phyloP scores from a whole-genome alignment of 768 basidiomycete genomes.

The Melanogaster broomeanus region DNA sequence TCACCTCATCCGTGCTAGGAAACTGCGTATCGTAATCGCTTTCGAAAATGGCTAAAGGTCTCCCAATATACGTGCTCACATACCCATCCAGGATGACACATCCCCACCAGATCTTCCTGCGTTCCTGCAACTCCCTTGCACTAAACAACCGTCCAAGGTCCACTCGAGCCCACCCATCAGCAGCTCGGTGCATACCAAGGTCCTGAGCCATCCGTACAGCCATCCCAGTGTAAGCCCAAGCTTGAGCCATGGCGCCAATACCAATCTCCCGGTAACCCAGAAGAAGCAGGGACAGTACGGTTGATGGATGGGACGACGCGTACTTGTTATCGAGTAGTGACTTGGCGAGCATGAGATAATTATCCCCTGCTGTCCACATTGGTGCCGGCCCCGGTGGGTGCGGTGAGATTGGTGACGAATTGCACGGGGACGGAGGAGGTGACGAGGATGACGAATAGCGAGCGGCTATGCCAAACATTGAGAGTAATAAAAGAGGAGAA shows the following conservation, averaged over 20 bases:
- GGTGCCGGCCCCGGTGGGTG: constrained; percentile 45
- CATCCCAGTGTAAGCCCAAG: constrained; percentile 87
- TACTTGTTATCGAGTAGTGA: constrained; percentile 64
- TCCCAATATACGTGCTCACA: constrained; percentile 77
- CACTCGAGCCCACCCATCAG: constrained; percentile 73
- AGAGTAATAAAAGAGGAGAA: constrained; percentile 69
- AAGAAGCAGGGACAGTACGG: constrained; percentile 77
- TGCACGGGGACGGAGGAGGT: constrained; percentile 27
- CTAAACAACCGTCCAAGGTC: constrained; percentile 61
- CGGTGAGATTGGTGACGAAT: constrained; percentile 31
- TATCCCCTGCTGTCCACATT: constrained; percentile 86
- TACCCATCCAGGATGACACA: constrained; percentile 82
- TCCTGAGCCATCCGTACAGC: constrained; percentile 93
- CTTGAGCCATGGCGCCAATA: constrained; percentile 85
- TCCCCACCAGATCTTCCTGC: constrained; percentile 75
- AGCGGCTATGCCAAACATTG: constrained; percentile 84
- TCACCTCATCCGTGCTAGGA: constrained; percentile 61
- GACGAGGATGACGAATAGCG: constrained; percentile 52
- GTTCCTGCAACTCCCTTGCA: constrained; percentile 62
- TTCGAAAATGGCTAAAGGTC: constrained; percentile 75
- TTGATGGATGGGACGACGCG: constrained; percentile 70
- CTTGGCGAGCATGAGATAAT: constrained; percentile 69
- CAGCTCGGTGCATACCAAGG: constrained; percentile 77
- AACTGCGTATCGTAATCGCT: constrained; percentile 74
- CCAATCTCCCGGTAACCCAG: constrained; percentile 86